phyloP scores from a whole-genome alignment of 257 asterid genomes.

The Handroanthus guayacan region DNA sequence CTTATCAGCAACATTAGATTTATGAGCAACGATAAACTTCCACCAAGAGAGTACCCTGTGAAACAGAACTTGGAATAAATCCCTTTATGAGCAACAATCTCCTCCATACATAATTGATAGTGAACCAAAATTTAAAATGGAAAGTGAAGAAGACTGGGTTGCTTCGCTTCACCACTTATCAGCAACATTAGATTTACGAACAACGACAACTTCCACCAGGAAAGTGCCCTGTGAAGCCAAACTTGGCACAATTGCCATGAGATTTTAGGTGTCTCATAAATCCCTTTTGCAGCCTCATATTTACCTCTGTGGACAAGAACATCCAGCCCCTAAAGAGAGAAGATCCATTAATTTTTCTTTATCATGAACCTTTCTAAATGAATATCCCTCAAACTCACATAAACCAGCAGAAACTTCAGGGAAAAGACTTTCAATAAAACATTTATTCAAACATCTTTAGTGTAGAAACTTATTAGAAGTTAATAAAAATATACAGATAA shows the following conservation, averaged over 20 bases:
- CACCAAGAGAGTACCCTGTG: constrained; percentile 81
- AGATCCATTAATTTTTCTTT: constrained; percentile 22
- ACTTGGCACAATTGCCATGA: too few species aligned
- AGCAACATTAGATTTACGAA: constrained; percentile 89
- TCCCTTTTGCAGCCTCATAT: constrained; percentile 86
- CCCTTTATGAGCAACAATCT: too few species aligned
- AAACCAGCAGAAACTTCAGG: too few species aligned
- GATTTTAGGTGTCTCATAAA: too few species aligned
- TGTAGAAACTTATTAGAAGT: too few species aligned
- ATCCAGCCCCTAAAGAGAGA: constrained; percentile 70
- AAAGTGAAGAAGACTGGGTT: constrained; percentile 76
- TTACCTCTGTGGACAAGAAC: constrained; percentile 94
- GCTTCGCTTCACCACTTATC: constrained; percentile 76
- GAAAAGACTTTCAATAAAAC: too few species aligned
- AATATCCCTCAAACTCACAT: constrained; percentile 10
- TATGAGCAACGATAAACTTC: constrained; percentile 83
- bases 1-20: constrained; percentile 88
- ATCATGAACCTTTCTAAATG: background rate
- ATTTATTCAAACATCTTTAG: too few species aligned
- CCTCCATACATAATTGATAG: constrained; percentile 98
- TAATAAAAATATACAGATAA: constrained; percentile 11
- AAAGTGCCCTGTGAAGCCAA: constrained; percentile 50
- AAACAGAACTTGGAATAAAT: too few species aligned
- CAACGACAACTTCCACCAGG: constrained; percentile 92
- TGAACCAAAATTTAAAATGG: constrained; percentile 87